Conservation (phyloP, 2,329 filamentous ascomycete genomes). For the Fusarium succisae region DNA sequence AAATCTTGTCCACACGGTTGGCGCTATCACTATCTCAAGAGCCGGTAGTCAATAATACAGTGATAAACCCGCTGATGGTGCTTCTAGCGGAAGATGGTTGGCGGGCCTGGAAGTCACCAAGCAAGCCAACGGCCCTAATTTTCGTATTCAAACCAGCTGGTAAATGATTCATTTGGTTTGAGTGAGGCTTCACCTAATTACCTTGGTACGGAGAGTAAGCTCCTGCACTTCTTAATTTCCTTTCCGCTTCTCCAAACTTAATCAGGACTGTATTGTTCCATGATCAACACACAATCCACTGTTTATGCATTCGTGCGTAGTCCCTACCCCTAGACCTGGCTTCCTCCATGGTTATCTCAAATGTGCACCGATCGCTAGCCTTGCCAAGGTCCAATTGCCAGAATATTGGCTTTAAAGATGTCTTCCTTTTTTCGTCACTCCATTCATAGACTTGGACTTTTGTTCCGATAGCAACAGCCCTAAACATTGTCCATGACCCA, state of each 20-base stretch:
- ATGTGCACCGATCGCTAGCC: neutral
- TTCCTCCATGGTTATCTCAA: neutral
- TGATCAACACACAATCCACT: neutral
- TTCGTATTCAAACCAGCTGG: too few species aligned
- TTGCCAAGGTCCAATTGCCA: neutral
- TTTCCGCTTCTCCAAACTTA: neutral
- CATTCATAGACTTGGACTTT: neutral
- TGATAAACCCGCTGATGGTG: accelerated
- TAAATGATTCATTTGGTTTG: too few species aligned
- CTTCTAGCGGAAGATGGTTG: accelerated
- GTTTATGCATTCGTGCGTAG: neutral
- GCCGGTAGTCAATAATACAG: too few species aligned
- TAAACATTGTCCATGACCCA: neutral
- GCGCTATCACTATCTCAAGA: too few species aligned
- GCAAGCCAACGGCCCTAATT: too few species aligned
- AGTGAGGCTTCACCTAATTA: too few species aligned
- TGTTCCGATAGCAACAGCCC: neutral
- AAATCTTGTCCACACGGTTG: too few species aligned
- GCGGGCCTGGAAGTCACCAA: too few species aligned
- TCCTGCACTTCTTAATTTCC: neutral
- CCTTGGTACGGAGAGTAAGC: too few species aligned
- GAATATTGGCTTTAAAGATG: neutral
- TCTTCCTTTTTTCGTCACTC: neutral
- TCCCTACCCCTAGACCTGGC: neutral
- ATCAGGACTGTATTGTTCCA: neutral